Evolutionary conservation across 257 asterid genomes (phyloP).

Genomic region (Oldenlandia corymbosa): DNA sequence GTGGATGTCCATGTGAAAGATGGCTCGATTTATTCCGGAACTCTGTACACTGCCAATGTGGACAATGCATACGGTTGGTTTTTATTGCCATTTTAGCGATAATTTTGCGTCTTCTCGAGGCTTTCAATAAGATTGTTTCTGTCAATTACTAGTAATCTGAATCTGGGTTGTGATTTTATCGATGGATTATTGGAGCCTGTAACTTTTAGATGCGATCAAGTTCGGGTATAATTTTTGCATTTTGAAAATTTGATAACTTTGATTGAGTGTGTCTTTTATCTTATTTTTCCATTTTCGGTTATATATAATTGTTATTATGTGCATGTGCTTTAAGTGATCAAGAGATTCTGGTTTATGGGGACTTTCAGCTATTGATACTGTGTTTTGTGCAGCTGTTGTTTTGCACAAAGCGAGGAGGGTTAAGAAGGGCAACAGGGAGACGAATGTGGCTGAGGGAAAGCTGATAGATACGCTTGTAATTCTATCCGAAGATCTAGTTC

Average conservation of each 20-base stretch:
- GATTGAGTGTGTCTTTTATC: background rate
- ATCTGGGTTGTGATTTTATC: conserved; percentile 2
- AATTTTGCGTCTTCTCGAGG: background rate
- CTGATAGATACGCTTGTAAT: conserved; percentile 71
- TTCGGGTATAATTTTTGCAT: background rate
- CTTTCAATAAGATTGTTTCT: conserved; percentile 3
- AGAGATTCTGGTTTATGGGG: background rate
- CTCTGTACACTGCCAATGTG: conserved; percentile 66
- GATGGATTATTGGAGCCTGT: background rate
- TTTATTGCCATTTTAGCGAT: background rate
- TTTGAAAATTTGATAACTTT: conserved; percentile 1
- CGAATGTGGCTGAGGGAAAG: conserved; percentile 51
- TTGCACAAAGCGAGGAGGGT: conserved; percentile 77
- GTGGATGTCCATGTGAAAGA: conserved; percentile 82
- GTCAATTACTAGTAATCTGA: conserved; percentile 5
- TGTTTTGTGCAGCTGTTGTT: conserved; percentile 56
- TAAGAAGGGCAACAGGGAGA: conserved; percentile 50
- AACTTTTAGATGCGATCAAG: conserved; percentile 17
- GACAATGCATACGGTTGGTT: conserved; percentile 59
- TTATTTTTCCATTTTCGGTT: too few species aligned
- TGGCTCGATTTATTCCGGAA: conserved; percentile 83
- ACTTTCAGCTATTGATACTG: conserved; percentile 11
- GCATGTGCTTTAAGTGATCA: background rate
- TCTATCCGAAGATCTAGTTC: conserved; percentile 67
- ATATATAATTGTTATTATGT: too few species aligned